Conservation (phyloP, 805 yeast species). For the Danielia reshetovae region DNA sequence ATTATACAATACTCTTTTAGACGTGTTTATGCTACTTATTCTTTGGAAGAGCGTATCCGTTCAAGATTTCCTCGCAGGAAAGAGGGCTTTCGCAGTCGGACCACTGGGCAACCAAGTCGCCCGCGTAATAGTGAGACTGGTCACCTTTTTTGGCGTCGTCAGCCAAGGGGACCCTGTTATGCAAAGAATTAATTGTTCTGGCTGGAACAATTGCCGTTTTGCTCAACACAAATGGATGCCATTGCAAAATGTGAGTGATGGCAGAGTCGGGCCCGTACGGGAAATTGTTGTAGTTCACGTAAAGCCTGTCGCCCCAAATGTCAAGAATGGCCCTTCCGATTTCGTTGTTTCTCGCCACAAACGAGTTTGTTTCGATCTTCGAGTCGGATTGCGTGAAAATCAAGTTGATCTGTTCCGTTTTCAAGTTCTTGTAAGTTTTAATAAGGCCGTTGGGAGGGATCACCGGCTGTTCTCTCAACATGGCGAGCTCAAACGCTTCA, state of each 20-base stretch:
- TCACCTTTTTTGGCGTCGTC: slow-evolving; percentile 27
- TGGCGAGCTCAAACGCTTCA: slow-evolving; percentile 56
- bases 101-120: slow-evolving; percentile 67
- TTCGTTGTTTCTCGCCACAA: slow-evolving; percentile 63
- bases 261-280: slow-evolving; percentile 61
- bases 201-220: slow-evolving; percentile 69
- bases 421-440: slow-evolving; percentile 60
- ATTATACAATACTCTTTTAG: neutral
- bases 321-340: slow-evolving; percentile 70
- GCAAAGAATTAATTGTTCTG: slow-evolving; percentile 32
- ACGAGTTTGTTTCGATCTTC: slow-evolving; percentile 65
- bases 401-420: slow-evolving; percentile 52
- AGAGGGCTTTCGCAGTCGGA: slow-evolving; percentile 49
- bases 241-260: slow-evolving; percentile 81
- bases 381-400: slow-evolving; percentile 67
- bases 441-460: slow-evolving; percentile 65
- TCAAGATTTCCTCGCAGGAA: slow-evolving; percentile 50
- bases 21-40: neutral
- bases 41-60: neutral
- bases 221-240: slow-evolving; percentile 85
- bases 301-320: slow-evolving; percentile 71
- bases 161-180: slow-evolving; percentile 12
- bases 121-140: slow-evolving; percentile 48
- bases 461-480: slow-evolving; percentile 69
- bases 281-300: slow-evolving; percentile 62